A percentile compares a stretch with the other conserved stretches of the same genome.
These are phyloP conservation scores for Endogone sp. DNA, from an alignment of 192 early-diverging fungal genomes.

Conservation along the genomic window DNA sequence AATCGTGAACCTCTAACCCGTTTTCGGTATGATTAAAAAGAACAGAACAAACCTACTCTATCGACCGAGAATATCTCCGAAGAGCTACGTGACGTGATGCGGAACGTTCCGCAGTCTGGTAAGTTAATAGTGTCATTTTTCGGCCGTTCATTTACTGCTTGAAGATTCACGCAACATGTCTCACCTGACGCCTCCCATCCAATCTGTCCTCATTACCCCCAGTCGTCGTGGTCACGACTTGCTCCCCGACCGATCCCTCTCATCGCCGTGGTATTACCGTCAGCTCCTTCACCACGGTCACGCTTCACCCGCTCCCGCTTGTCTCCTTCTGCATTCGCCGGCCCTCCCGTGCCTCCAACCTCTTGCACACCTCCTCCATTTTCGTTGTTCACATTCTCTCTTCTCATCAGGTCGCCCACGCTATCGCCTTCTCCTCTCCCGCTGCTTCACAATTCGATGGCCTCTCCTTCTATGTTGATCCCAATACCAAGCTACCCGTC, in stretches of 20 bases:
- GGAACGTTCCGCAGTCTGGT: constrained; percentile 61
- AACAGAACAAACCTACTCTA: neutral
- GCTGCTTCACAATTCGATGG: constrained; percentile 45
- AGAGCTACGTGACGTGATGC: constrained; percentile 47
- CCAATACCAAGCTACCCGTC: constrained; percentile 45
- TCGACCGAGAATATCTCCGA: constrained; percentile 6
- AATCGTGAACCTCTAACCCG: neutral
- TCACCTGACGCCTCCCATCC: neutral
- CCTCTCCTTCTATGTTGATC: constrained; percentile 32
- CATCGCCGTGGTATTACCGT: constrained; percentile 58
- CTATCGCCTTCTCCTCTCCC: constrained; percentile 57
- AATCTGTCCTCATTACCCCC: neutral
- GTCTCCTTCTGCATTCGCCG: constrained; percentile 59
- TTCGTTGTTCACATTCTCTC: constrained; percentile 63
- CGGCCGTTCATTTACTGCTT: no score
- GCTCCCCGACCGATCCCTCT: constrained; percentile 21
- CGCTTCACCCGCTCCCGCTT: constrained; percentile 51
- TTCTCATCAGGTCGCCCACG: constrained; percentile 48
- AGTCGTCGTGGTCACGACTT: constrained; percentile 53
- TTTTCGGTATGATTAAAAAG: neutral
- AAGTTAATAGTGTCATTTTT: neutral
- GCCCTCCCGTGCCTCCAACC: constrained; percentile 53
- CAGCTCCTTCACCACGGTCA: constrained; percentile 63
- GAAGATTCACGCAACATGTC: no score
- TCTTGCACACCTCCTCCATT: constrained; percentile 39